These are phyloP conservation scores for Hanseniaspora lachancei DNA, from an alignment of 805 yeast species.

Conservation along the genomic window DNA sequence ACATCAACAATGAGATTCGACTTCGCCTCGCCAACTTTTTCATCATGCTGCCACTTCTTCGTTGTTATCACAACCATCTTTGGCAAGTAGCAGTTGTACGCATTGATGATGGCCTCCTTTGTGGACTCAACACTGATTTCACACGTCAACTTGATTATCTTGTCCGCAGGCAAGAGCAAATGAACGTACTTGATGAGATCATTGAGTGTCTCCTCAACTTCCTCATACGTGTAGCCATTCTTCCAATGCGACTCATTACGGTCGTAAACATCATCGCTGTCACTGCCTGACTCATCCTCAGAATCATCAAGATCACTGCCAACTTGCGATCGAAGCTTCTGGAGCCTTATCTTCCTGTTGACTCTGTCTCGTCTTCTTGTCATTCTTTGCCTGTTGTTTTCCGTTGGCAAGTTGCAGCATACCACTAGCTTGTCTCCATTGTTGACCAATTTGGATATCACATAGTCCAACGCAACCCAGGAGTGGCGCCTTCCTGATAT, in stretches of 20 bases:
- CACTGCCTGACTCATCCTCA: slow-evolving; percentile 2
- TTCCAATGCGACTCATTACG: slow-evolving; percentile 21
- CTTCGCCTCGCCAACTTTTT: slow-evolving; percentile 20
- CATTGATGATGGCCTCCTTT: slow-evolving; percentile 20
- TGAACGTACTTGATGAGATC: slow-evolving; percentile 20
- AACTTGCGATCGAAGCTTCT: slow-evolving; percentile 1
- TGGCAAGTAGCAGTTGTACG: slow-evolving; percentile 25
- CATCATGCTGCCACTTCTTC: slow-evolving; percentile 19
- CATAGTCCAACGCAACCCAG: slow-evolving; percentile 73
- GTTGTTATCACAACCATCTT: slow-evolving; percentile 23
- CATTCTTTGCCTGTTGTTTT: slow-evolving; percentile 5
- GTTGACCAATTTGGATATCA: slow-evolving; percentile 39
- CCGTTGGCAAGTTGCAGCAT: slow-evolving; percentile 31
- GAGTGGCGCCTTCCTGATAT: slow-evolving; percentile 62
- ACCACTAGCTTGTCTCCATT: slow-evolving; percentile 58
- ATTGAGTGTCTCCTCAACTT: slow-evolving; percentile 18
- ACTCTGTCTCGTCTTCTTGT: slow-evolving; percentile 12
- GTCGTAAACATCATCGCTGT: slow-evolving; percentile 14
- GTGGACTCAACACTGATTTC: slow-evolving; percentile 25
- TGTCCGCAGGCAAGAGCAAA: slow-evolving; percentile 17
- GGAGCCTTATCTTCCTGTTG: not conserved
- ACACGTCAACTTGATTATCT: slow-evolving; percentile 24
- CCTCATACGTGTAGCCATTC: slow-evolving; percentile 22
- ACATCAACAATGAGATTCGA: slow-evolving; percentile 21
- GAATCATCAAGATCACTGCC: slow-evolving; percentile 10